These are phyloP conservation scores for Picochlorum sp. DNA, from an alignment of 139 green algal genomes.

Conservation along the genomic window DNA sequence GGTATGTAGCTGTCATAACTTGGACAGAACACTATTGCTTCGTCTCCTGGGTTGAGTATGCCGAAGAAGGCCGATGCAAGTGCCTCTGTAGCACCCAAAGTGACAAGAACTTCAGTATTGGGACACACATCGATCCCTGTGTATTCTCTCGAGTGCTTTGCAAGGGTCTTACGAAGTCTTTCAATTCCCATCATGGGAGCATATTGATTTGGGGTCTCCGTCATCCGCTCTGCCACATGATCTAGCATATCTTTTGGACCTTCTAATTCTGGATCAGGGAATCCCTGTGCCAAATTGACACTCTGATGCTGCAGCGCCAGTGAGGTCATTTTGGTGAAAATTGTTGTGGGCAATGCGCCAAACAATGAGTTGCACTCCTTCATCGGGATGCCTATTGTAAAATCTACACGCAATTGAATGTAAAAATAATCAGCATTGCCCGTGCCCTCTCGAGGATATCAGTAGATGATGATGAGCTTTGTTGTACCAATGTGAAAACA, in stretches of 20 bases:
- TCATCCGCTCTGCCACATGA: slow-evolving; percentile 10
- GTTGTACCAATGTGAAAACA: too few species aligned
- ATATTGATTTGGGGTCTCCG: slow-evolving; percentile 43
- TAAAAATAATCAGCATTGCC: too few species aligned
- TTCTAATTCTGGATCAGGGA: slow-evolving; percentile 59
- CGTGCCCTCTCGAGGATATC: too few species aligned
- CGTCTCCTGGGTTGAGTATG: slow-evolving; percentile 65
- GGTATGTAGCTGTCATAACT: slow-evolving; percentile 65
- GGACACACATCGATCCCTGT: slow-evolving; percentile 45
- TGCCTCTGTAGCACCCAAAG: slow-evolving; percentile 69
- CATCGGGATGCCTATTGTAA: not conserved
- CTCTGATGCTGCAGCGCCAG: slow-evolving; percentile 42
- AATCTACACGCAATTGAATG: too few species aligned
- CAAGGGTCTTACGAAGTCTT: slow-evolving; percentile 61
- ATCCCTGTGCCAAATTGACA: slow-evolving; percentile 63
- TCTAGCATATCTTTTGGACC: slow-evolving; percentile 63
- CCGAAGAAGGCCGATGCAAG: slow-evolving; percentile 64
- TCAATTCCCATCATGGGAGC: slow-evolving; percentile 51
- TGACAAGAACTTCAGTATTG: slow-evolving; percentile 55
- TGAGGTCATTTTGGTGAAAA: slow-evolving; percentile 49
- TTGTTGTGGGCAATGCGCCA: slow-evolving; percentile 29
- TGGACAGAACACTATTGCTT: slow-evolving; percentile 75
- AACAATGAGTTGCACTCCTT: slow-evolving; percentile 22
- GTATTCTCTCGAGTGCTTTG: slow-evolving; percentile 35
- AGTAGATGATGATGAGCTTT: too few species aligned